phyloP scores from a whole-genome alignment of 2,329 filamentous ascomycete species.

The Fusarium torreyae region DNA sequence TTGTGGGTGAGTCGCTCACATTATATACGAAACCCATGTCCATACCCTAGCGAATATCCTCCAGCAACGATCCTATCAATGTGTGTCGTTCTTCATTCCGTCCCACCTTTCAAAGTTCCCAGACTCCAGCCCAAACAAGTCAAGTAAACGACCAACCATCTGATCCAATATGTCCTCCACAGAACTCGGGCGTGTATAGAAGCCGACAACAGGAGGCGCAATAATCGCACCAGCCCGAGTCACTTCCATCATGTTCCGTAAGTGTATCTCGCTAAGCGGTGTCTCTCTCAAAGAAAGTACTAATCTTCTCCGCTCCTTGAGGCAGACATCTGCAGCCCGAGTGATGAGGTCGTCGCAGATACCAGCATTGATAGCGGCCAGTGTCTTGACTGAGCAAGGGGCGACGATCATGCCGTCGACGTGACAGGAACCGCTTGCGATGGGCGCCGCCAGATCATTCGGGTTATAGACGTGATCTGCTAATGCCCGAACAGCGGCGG shows the following conservation, averaged over 20 bases:
- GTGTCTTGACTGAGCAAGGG: slow-evolving; percentile 25
- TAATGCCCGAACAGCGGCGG: slow-evolving; percentile 55
- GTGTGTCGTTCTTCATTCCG: not conserved
- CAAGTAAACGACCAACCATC: slow-evolving; percentile 27
- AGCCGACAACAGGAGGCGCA: slow-evolving; percentile 26
- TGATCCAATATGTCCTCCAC: slow-evolving; percentile 30
- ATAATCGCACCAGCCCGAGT: slow-evolving; percentile 22
- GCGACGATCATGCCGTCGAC: slow-evolving; percentile 31
- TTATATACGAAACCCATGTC: too few species aligned
- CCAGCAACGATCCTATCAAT: not conserved
- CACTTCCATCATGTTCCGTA: slow-evolving; percentile 28
- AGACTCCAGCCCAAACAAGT: slow-evolving; percentile 21
- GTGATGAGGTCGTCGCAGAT: slow-evolving; percentile 23
- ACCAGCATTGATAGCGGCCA: slow-evolving; percentile 16
- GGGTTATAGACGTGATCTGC: slow-evolving; percentile 57
- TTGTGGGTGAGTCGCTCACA: too few species aligned
- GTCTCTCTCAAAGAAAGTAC: slow-evolving; percentile 9
- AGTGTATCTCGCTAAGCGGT: slow-evolving; percentile 25
- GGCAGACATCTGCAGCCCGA: slow-evolving; percentile 19
- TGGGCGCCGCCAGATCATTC: slow-evolving; percentile 60
- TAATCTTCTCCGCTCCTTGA: slow-evolving; percentile 23
- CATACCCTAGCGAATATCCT: too few species aligned
- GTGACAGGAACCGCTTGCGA: slow-evolving; percentile 22
- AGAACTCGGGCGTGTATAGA: slow-evolving; percentile 17
- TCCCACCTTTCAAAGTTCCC: slow-evolving; percentile 20